Conservation (phyloP, 2,329 filamentous ascomycete genomes). For the Aspergillus sp. region DNA sequence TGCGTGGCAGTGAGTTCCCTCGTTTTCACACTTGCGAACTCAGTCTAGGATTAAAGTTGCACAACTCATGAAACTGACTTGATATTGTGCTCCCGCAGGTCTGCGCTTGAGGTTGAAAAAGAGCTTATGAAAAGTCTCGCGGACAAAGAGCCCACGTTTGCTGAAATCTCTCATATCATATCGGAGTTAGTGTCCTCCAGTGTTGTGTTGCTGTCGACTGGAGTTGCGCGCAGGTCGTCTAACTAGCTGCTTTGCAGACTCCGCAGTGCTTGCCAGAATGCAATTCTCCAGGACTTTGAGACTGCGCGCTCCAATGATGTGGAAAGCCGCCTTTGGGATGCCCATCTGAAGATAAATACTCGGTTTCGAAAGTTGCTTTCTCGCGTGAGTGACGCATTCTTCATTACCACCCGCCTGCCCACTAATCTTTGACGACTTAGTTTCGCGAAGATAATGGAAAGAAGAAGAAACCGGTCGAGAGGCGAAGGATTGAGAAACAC, state of each 20-base stretch:
- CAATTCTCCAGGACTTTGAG: conserved; percentile 69
- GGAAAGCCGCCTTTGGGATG: conserved; percentile 76
- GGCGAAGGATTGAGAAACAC: conserved; percentile 77
- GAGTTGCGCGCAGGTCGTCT: conserved; percentile 17
- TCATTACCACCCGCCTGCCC: neutral
- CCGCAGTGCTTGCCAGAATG: conserved; percentile 71
- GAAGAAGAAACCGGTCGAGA: conserved; percentile 63
- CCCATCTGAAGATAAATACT: conserved; percentile 76
- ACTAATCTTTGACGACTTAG: conserved; percentile 33
- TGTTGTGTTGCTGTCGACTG: conserved; percentile 1
- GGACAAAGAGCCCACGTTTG: conserved; percentile 54
- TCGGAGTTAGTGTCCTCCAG: conserved; percentile 36
- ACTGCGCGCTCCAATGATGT: conserved; percentile 60
- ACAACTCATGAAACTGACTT: conserved; percentile 26
- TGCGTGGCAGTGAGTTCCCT: conserved; percentile 56
- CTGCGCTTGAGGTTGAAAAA: conserved; percentile 52
- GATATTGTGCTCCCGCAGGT: conserved; percentile 29
- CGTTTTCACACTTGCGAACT: conserved; percentile 18
- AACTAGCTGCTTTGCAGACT: conserved; percentile 55
- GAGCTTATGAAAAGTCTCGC: conserved; percentile 54
- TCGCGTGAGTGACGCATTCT: conserved; percentile 46
- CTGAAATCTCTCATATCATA: conserved; percentile 53
- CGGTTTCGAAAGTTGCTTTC: conserved; percentile 74
- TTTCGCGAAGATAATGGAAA: conserved; percentile 56
- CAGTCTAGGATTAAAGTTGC: conserved; percentile 11